A percentile compares a stretch with the other conserved stretches of the same genome.
These are phyloP conservation scores for Naganishia liquefaciens DNA, from an alignment of 1,284 basidiomycete genomes.

Conservation along the genomic window DNA sequence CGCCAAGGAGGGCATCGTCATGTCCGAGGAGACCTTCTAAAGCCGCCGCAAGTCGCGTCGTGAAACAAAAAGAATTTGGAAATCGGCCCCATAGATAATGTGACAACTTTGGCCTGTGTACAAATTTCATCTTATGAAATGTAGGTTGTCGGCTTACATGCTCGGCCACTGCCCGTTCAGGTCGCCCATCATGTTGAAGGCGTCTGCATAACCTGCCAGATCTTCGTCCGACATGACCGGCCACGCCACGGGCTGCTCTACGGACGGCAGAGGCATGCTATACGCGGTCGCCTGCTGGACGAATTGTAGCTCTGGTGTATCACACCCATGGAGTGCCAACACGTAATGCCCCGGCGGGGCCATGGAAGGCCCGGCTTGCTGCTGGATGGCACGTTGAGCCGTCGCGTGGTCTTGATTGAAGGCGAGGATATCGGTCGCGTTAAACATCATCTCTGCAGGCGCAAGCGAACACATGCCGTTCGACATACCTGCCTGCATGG, in stretches of 20 bases:
- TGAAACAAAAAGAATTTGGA: background rate
- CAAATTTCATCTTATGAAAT: background rate
- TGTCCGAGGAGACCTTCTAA: slow-evolving; percentile 66
- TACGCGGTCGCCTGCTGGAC: slow-evolving; percentile 11
- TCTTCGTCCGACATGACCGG: slow-evolving; percentile 21
- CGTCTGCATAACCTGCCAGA: slow-evolving; percentile 18
- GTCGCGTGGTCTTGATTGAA: slow-evolving; percentile 5
- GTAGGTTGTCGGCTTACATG: slow-evolving; percentile 4
- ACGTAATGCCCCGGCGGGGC: slow-evolving; percentile 16
- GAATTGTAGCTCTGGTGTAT: slow-evolving; percentile 12
- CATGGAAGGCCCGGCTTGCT: background rate
- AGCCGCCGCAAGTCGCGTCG: background rate
- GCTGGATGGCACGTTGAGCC: background rate
- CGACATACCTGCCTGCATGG: background rate
- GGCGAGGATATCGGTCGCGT: slow-evolving; percentile 6
- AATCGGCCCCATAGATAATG: slow-evolving; percentile 10
- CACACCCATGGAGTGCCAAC: slow-evolving; percentile 4
- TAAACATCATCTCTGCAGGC: slow-evolving; percentile 2
- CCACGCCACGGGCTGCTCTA: slow-evolving; percentile 9
- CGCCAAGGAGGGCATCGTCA: slow-evolving; percentile 79
- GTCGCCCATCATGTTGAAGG: slow-evolving; percentile 9
- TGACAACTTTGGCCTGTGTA: slow-evolving; percentile 1
- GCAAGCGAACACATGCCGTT: background rate
- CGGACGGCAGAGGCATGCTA: slow-evolving; percentile 5
- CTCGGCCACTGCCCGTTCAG: slow-evolving; percentile 20